Evolutionary conservation across 495 filamentous ascomycete genomes (phyloP), one percentile per base, ranked within the genome.

Genomic region (Talaromyces ruber): DNA sequence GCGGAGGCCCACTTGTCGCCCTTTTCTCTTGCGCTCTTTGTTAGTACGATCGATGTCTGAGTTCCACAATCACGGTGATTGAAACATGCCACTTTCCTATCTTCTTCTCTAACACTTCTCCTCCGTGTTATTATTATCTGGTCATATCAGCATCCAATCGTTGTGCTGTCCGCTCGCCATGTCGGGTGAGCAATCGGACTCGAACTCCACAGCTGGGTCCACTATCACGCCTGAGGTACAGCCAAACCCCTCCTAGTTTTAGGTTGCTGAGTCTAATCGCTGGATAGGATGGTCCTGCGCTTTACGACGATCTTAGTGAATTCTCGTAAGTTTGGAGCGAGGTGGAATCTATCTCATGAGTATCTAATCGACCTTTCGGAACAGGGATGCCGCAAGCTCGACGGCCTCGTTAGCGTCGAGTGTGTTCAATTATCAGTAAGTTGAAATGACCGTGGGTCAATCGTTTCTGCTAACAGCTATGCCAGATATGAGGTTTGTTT

Each of bases 381-480:
- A 53, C 58, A 59, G 58, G 47, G 58, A 59, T 5, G 26, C 24
- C 24, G n/a, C 8, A 11, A 59, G 58, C 32, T 59, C 58, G 34
- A 59, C 29, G 7, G 28, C 28, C n/a, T 70, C 67, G 18, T 59
- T 70, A 22, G 66, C 75, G 1, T 78, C 76, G 4, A 77, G 71
- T 59, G 69, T 76, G 1, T 65, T 75, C 52, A 72, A 79, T 54
- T 80, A 79, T 55, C 71, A 72, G 71, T 80, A 75, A 59, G 79
- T 70, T 37, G 24, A 6, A n/a, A 18, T 24, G 7, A 3, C 16
- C 9, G 7, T 53, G 25, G 7, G 4, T 21, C 0, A n/a, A 47
- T n/a, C 2, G 8, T 3, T 16, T 16, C 12, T 24, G 11, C 16
- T 57, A 24, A n/a, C 56, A 18, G 59, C 24, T 7, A 2, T 11